Conservation (phyloP, 2,329 filamentous ascomycete species). For the Clarireedia homoeocarpa region DNA sequence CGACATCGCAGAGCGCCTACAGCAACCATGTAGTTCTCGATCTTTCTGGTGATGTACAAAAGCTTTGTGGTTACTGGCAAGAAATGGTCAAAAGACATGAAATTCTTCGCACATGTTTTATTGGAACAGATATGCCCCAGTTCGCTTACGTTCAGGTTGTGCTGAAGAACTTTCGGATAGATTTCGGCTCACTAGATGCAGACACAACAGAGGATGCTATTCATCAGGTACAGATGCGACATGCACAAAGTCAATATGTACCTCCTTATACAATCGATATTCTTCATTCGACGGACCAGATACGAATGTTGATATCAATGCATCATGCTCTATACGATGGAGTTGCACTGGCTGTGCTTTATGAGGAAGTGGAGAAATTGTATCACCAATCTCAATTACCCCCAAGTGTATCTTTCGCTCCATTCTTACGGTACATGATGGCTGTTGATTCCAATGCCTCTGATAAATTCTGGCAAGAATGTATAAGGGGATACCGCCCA, state of each 20-base stretch:
- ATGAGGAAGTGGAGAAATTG: slow-evolving; percentile 60
- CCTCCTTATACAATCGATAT: slow-evolving; percentile 25
- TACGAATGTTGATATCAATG: slow-evolving; percentile 26
- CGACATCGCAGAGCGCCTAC: slow-evolving; percentile 47
- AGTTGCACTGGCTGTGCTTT: slow-evolving; percentile 61
- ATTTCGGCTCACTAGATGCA: slow-evolving; percentile 13
- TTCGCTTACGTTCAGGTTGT: slow-evolving; percentile 68
- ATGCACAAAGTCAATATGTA: slow-evolving; percentile 8
- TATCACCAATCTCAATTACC: slow-evolving; percentile 42
- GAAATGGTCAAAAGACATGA: slow-evolving; percentile 57
- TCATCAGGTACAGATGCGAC: not conserved
- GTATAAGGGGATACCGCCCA: slow-evolving; percentile 45
- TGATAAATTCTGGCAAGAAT: slow-evolving; percentile 58
- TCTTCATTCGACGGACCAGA: not conserved
- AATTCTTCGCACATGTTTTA: slow-evolving; percentile 72
- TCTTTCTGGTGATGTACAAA: slow-evolving; percentile 41
- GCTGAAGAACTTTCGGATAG: slow-evolving; percentile 37
- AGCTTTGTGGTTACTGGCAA: slow-evolving; percentile 54
- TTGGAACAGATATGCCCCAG: slow-evolving; percentile 50
- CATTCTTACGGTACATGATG: slow-evolving; percentile 55
- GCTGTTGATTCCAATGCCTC: slow-evolving; percentile 39
- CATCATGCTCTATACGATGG: slow-evolving; percentile 89
- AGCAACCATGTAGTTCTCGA: slow-evolving; percentile 64
- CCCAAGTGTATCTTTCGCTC: slow-evolving; percentile 46
- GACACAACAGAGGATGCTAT: not conserved